phyloP scores from a whole-genome alignment of 257 asterid species.

The Fraxinus pennsylvanica region DNA sequence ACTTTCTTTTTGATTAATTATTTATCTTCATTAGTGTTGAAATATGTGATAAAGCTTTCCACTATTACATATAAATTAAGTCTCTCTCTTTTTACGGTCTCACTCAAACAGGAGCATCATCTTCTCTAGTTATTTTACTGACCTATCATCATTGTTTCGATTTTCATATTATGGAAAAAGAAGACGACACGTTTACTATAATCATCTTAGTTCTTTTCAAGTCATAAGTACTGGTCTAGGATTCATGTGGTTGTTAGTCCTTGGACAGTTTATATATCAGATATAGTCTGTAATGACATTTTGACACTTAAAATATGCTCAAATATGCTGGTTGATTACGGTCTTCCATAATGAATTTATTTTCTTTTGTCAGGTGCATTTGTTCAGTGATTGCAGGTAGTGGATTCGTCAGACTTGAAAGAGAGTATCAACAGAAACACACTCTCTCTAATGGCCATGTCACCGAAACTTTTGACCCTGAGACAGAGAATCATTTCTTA shows the following conservation, averaged over 20 bases:
- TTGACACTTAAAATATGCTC: neutral
- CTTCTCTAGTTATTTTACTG: neutral
- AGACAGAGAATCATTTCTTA: slow-evolving; percentile 53
- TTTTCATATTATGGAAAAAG: neutral
- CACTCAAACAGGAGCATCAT: neutral
- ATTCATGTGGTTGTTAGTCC: neutral
- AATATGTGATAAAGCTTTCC: neutral
- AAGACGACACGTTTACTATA: neutral
- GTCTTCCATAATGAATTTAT: slow-evolving; percentile 16
- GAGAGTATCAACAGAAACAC: slow-evolving; percentile 72
- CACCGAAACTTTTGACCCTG: slow-evolving; percentile 61
- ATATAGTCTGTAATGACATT: neutral
- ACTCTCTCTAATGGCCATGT: slow-evolving; percentile 77
- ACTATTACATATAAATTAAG: neutral
- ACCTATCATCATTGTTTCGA: neutral
- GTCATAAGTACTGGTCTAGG: neutral
- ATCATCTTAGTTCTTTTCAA: neutral
- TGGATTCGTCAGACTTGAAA: slow-evolving; percentile 82
- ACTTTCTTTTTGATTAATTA: neutral
- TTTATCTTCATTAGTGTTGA: neutral
- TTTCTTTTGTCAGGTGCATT: slow-evolving; percentile 67
- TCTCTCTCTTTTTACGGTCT: neutral
- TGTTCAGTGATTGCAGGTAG: slow-evolving; percentile 92
- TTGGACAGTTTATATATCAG: neutral
- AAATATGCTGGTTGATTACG: neutral